Evolutionary conservation across 2,329 filamentous ascomycete genomes (phyloP).

Genomic region (Aotearoamyces nothofagi): DNA sequence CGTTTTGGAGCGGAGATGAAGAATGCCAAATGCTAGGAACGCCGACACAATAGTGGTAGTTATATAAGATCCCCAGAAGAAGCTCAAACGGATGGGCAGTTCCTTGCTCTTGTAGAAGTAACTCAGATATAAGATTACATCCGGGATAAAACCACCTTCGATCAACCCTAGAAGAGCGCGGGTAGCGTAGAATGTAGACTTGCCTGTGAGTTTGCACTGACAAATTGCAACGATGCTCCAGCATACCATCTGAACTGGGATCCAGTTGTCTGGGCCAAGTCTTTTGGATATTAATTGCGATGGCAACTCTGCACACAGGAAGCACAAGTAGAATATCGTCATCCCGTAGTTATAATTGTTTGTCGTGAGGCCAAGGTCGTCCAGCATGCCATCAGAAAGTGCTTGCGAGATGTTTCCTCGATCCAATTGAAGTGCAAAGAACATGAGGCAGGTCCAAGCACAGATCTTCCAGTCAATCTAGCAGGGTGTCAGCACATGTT

Average conservation of each 20-base stretch:
- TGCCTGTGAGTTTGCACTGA: constrained; percentile 27
- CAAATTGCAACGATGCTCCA: constrained; percentile 30
- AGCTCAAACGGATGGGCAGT: constrained; percentile 47
- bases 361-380: constrained; percentile 28
- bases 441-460: constrained; percentile 36
- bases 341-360: constrained; percentile 34
- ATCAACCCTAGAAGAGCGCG: constrained; percentile 17
- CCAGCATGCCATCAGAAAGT: constrained; percentile 42
- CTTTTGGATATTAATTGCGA: constrained; percentile 44
- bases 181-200: constrained; percentile 24
- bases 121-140: constrained; percentile 46
- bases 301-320: constrained; percentile 40
- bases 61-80: constrained; percentile 48
- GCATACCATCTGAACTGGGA: constrained; percentile 31
- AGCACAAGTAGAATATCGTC: constrained; percentile 34
- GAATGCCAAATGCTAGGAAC: constrained; percentile 38
- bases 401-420: constrained; percentile 42
- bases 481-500: too few species aligned
- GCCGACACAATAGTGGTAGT: constrained; percentile 34
- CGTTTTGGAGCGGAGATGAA: constrained; percentile 35
- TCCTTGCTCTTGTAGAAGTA: constrained; percentile 58
- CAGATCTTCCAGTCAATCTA: constrained; percentile 7
- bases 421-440: constrained; percentile 45
- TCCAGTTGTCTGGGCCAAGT: constrained; percentile 31
- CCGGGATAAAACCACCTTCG: constrained; percentile 38